These are phyloP conservation scores for Cadophora malorum DNA, from an alignment of 2,329 filamentous ascomycete species.

Conservation along the genomic window DNA sequence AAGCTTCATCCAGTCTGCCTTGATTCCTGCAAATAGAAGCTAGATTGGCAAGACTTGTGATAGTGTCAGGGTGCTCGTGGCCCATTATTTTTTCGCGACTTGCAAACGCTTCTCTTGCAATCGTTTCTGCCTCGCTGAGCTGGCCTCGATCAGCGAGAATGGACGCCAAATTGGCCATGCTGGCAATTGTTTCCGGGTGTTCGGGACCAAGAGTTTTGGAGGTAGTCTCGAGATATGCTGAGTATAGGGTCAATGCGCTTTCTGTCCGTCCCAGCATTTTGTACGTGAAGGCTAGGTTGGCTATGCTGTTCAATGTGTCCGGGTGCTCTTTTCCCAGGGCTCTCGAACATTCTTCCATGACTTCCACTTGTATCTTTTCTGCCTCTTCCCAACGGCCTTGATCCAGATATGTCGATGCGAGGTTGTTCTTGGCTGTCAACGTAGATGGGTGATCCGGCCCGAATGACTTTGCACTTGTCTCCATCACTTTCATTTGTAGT, in stretches of 20 bases:
- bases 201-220: not conserved
- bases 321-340: slow-evolving; percentile 5
- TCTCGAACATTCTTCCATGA: slow-evolving; percentile 4
- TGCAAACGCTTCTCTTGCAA: too few relatives aligned
- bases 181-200: too few relatives aligned
- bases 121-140: too few relatives aligned
- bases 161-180: too few relatives aligned
- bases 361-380: slow-evolving; percentile 15
- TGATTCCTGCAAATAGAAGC: too few relatives aligned
- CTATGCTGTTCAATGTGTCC: slow-evolving; percentile 16
- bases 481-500: not conserved
- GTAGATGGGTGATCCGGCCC: not conserved
- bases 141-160: too few relatives aligned
- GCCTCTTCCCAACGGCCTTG: slow-evolving; percentile 15
- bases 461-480: not conserved
- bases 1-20: too few relatives aligned
- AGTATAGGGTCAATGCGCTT: not conserved
- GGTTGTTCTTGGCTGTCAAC: slow-evolving; percentile 6
- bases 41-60: too few relatives aligned
- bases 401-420: slow-evolving; percentile 13
- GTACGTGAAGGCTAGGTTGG: slow-evolving; percentile 16
- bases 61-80: too few relatives aligned
- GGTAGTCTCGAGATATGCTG: not conserved
- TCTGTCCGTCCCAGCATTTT: not conserved
- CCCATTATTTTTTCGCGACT: too few relatives aligned